These are phyloP conservation scores for Puccinia polysora DNA, from an alignment of 1,284 basidiomycete species.

Conservation along the genomic window DNA sequence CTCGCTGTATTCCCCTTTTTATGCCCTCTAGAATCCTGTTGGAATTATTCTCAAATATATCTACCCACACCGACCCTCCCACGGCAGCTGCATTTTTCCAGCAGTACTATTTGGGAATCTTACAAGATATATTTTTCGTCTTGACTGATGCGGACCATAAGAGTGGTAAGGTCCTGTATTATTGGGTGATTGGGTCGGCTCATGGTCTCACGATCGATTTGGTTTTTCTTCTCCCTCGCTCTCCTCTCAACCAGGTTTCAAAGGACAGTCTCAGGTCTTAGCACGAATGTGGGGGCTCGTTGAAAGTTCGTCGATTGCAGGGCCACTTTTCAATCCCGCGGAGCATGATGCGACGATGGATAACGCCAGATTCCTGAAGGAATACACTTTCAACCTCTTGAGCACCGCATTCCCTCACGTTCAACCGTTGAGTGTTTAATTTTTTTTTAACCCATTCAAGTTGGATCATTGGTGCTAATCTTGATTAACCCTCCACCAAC, in stretches of 20 bases:
- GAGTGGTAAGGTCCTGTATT: conserved; percentile 60
- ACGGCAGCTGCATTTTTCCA: conserved; percentile 80
- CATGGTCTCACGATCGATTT: no score
- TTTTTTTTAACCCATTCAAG: no score
- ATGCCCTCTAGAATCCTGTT: conserved; percentile 63
- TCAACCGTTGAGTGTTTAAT: conserved; percentile 56
- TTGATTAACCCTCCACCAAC: no score
- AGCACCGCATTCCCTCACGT: conserved; percentile 86
- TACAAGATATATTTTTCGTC: conserved; percentile 96
- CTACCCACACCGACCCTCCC: conserved; percentile 65
- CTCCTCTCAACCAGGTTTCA: conserved; percentile 49
- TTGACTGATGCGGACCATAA: conserved; percentile 98
- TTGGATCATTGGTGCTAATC: no score
- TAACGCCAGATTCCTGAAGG: conserved; percentile 77
- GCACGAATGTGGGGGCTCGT: conserved; percentile 91
- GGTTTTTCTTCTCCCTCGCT: conserved; percentile 1
- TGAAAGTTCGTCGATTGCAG: conserved; percentile 72
- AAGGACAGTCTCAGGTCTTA: conserved; percentile 57
- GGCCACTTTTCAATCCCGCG: conserved; percentile 62
- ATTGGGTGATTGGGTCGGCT: no score
- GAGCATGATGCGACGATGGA: conserved; percentile 66
- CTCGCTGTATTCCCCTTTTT: no score
- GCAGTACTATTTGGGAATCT: conserved; percentile 85
- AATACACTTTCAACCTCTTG: conserved; percentile 81
- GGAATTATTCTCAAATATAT: conserved; percentile 95